Evolutionary conservation across 2,329 filamentous ascomycete genomes (phyloP).

Genomic region (Cladosporium cucumerinum): DNA sequence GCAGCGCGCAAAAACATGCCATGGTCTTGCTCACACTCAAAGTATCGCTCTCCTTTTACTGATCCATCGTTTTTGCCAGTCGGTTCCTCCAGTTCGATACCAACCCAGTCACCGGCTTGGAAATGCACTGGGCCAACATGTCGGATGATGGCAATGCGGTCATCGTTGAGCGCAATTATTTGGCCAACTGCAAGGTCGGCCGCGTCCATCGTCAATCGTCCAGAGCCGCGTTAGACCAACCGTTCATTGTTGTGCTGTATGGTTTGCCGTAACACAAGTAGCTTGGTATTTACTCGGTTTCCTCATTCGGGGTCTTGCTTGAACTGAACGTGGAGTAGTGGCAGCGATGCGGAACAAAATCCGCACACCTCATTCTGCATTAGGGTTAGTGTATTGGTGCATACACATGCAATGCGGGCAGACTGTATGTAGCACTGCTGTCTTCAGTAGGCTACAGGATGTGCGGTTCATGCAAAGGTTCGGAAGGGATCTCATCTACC

Average conservation of each 20-base stretch:
- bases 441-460: no score
- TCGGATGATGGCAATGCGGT: conserved; percentile 71
- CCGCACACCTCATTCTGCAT: neutral
- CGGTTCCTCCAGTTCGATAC: conserved; percentile 78
- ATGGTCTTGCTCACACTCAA: conserved; percentile 67
- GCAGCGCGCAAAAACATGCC: conserved; percentile 84
- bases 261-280: neutral
- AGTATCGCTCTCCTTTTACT: conserved; percentile 84
- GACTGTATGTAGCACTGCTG: no score
- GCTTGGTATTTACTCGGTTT: neutral
- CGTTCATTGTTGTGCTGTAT: neutral
- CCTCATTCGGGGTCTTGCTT: conserved; percentile 3
- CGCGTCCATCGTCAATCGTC: conserved; percentile 29
- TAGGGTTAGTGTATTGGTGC: neutral
- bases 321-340: neutral
- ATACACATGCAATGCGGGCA: no score
- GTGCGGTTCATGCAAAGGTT: no score
- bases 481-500: no score
- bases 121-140: conserved; percentile 80
- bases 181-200: conserved; percentile 56
- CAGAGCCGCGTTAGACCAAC: neutral
- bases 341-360: neutral
- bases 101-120: conserved; percentile 80
- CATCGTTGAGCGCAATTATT: conserved; percentile 74
- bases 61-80: conserved; percentile 92